Conservation (phyloP, 495 filamentous ascomycete genomes). For the Neurospora pannonica region DNA sequence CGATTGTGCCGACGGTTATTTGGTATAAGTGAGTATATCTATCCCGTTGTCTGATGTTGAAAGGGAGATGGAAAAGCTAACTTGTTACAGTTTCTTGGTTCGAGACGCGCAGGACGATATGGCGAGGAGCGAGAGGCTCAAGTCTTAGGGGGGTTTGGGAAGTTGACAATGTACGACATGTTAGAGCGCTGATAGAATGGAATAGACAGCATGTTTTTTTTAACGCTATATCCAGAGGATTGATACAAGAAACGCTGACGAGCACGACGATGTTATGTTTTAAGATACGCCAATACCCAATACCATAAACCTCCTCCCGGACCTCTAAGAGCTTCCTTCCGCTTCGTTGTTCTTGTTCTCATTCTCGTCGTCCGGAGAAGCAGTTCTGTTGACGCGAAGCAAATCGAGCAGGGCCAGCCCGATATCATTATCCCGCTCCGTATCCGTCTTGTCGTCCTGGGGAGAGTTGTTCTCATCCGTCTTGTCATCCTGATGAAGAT, state of each 20-base stretch:
- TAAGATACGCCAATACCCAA: neutral
- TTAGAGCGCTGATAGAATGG: neutral
- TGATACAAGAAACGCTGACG: neutral
- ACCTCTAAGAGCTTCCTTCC: neutral
- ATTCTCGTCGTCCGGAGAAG: neutral
- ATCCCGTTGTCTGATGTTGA: neutral
- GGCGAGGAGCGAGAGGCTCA: constrained; percentile 30
- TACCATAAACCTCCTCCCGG: neutral
- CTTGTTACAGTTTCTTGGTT: constrained; percentile 55
- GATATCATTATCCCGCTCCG: neutral
- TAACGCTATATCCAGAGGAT: neutral
- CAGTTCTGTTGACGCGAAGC: neutral
- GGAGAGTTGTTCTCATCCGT: neutral
- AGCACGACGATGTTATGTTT: neutral
- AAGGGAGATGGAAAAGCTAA: neutral
- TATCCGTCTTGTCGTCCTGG: neutral
- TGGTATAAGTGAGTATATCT: constrained; percentile 84
- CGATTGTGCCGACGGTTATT: constrained; percentile 77
- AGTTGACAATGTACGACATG: neutral
- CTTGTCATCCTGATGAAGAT: neutral
- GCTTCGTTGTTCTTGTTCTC: neutral
- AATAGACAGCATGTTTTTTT: neutral
- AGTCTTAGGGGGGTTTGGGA: constrained; percentile 14
- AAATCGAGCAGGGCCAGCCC: neutral
- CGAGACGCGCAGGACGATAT: constrained; percentile 72